phyloP scores from a whole-genome alignment of 2,329 filamentous ascomycete genomes.

The Xylariales sp. region DNA sequence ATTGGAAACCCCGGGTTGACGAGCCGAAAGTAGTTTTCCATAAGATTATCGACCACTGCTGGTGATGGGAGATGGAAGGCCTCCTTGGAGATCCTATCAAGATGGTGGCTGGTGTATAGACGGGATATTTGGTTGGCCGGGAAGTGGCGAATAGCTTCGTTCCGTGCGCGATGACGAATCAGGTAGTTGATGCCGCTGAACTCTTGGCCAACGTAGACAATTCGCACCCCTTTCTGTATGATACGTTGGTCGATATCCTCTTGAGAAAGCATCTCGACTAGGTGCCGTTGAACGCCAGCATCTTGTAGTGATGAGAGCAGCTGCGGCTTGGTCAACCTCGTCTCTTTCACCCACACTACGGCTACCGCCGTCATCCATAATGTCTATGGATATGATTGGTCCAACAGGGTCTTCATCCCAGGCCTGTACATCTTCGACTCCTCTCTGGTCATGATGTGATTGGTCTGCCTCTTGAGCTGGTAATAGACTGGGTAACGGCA shows the following conservation, averaged over 20 bases:
- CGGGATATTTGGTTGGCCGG: not conserved
- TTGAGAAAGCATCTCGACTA: not conserved
- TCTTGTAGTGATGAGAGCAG: not conserved
- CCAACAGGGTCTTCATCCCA: too few species aligned
- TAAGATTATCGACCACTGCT: not conserved
- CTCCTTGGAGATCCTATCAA: not conserved
- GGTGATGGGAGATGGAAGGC: not conserved
- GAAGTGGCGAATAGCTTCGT: not conserved
- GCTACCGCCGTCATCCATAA: too few species aligned
- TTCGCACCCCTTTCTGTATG: not conserved
- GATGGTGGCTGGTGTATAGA: not conserved
- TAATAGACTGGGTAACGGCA: not conserved
- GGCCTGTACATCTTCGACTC: too few species aligned
- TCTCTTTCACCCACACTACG: too few species aligned
- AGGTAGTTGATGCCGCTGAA: not conserved
- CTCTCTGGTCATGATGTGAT: too few species aligned
- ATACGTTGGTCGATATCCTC: not conserved
- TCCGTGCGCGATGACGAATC: not conserved
- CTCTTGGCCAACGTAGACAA: not conserved
- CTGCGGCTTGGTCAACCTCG: not conserved
- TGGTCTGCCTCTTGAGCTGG: not conserved
- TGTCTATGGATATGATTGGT: too few species aligned
- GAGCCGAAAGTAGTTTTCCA: not conserved
- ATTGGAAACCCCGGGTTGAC: not conserved
- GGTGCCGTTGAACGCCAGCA: not conserved